Conservation (phyloP, 768 basidiomycete genomes). For the Grammothele lineata region DNA sequence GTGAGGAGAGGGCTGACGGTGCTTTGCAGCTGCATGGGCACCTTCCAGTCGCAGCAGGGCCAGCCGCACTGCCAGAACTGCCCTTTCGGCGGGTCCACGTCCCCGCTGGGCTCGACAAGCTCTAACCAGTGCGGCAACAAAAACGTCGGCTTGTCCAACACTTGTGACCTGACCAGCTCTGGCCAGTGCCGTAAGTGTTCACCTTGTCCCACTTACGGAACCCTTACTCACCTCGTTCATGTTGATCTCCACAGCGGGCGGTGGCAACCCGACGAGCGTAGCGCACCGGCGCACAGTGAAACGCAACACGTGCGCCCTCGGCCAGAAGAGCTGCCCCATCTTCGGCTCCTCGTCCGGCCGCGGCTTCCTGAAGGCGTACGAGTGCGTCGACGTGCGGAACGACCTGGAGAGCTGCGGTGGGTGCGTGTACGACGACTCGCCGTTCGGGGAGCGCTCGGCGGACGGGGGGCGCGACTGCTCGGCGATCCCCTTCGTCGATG, state of each 20-base stretch:
- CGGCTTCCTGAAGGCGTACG: constrained; percentile 9
- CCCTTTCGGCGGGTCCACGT: constrained; percentile 15
- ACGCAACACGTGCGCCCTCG: constrained; percentile 7
- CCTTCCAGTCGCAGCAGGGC: constrained; percentile 8
- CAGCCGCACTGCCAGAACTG: constrained; percentile 19
- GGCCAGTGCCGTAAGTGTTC: constrained; percentile 16
- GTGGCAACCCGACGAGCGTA: constrained; percentile 13
- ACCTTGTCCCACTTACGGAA: neutral
- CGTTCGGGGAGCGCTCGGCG: constrained; percentile 16
- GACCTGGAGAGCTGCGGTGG: constrained; percentile 24
- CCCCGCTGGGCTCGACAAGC: constrained; percentile 8
- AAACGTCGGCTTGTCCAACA: constrained; percentile 8
- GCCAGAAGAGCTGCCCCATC: constrained; percentile 14
- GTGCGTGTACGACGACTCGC: constrained; percentile 18
- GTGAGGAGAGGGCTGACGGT: neutral
- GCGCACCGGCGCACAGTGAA: neutral
- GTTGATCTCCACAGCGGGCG: constrained; percentile 7
- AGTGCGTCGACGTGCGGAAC: constrained; percentile 18
- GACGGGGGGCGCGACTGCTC: constrained; percentile 42
- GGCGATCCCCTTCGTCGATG: constrained; percentile 37
- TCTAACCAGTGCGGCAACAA: constrained; percentile 10
- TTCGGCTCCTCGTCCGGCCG: constrained; percentile 3
- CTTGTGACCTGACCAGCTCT: constrained; percentile 6
- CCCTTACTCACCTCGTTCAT: too few relatives aligned
- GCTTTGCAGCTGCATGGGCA: constrained; percentile 13